Conservation (phyloP, 345 rosid species). For the Nephelium lappaceum region DNA sequence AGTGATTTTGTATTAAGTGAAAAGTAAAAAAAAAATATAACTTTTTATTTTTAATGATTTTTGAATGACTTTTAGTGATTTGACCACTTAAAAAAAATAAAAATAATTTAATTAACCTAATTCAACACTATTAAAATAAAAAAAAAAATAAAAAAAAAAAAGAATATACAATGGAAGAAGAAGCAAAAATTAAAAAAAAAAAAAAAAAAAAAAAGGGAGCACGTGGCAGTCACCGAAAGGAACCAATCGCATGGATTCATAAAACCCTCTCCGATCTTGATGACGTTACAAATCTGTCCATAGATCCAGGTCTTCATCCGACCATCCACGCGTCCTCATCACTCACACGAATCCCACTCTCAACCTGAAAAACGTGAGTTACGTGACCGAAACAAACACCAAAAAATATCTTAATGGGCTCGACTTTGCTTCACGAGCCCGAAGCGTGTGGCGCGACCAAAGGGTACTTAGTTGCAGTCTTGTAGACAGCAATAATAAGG, state of each 20-base stretch:
- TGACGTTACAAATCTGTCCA: neutral
- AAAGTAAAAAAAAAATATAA: too few relatives aligned
- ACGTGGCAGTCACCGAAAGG: neutral
- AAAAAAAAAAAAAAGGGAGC: neutral
- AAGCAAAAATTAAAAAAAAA: too few relatives aligned
- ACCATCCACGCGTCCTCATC: slow-evolving; percentile 39
- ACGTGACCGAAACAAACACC: too few relatives aligned
- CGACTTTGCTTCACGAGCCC: neutral
- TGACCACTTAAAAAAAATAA: too few relatives aligned
- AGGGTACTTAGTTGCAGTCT: neutral
- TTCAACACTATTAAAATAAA: too few relatives aligned
- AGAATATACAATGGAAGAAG: too few relatives aligned
- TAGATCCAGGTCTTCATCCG: slow-evolving; percentile 25
- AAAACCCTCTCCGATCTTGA: neutral
- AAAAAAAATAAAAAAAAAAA: too few relatives aligned
- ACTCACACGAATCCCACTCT: neutral
- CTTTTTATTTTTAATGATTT: too few relatives aligned
- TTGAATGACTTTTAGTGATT: too few relatives aligned
- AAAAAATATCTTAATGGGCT: neutral
- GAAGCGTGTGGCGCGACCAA: neutral
- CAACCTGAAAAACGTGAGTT: too few relatives aligned
- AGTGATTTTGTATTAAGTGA: too few relatives aligned
- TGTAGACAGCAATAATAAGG: neutral
- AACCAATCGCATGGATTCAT: neutral
- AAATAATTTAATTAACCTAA: too few relatives aligned